Evolutionary conservation across 2,329 filamentous ascomycete species (phyloP).

Genomic region (Truncatella angustata): DNA sequence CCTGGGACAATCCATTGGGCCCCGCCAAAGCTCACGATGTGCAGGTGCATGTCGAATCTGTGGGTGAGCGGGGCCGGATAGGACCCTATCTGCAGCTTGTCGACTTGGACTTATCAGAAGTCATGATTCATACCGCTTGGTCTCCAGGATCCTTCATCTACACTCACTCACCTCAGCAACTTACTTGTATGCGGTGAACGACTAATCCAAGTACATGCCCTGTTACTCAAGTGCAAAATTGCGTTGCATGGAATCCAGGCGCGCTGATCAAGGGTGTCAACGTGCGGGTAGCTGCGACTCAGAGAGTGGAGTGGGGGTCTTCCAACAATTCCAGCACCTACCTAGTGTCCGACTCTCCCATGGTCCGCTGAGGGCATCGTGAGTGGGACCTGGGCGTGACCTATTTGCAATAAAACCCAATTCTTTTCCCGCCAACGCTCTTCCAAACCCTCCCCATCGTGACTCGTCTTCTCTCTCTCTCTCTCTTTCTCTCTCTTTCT

Average conservation of each 20-base stretch:
- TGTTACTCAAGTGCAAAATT: too few species aligned
- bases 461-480: background rate
- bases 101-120: background rate
- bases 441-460: background rate
- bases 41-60: background rate
- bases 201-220: too few species aligned
- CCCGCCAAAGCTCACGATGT: slow-evolving; percentile 1
- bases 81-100: slow-evolving; percentile 5
- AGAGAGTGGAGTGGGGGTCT: background rate
- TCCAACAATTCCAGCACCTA: background rate
- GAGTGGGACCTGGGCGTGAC: background rate
- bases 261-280: background rate
- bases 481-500: background rate
- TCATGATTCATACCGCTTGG: background rate
- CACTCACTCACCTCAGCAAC: too few species aligned
- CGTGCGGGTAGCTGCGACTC: background rate
- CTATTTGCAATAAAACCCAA: background rate
- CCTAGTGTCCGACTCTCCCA: background rate
- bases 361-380: slow-evolving; percentile 5
- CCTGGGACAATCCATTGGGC: too few species aligned
- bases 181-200: background rate
- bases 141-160: background rate
- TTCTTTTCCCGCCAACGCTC: background rate
- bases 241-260: too few species aligned
- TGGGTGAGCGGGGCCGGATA: background rate